These are phyloP conservation scores for Fusarium anthophilum DNA, from an alignment of 2,329 filamentous ascomycete species.

Conservation along the genomic window DNA sequence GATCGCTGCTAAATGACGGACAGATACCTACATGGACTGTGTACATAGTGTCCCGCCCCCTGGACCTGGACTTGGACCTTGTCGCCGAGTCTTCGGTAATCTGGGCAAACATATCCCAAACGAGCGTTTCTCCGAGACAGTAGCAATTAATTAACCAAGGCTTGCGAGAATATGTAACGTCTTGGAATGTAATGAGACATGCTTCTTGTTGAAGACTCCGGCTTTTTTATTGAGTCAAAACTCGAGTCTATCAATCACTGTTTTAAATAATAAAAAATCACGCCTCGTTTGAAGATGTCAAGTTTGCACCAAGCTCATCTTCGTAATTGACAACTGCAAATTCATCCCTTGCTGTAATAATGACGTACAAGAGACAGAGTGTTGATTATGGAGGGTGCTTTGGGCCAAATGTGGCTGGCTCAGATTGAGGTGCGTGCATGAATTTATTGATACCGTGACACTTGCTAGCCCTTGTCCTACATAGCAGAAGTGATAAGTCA, in stretches of 20 bases:
- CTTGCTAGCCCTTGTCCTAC: neutral
- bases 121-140: neutral
- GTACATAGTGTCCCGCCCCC: neutral
- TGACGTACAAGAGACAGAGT: neutral
- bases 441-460: neutral
- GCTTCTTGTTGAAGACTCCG: conserved; percentile 11
- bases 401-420: conserved; percentile 18
- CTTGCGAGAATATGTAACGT: conserved; percentile 6
- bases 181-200: conserved; percentile 23
- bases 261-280: neutral
- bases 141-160: neutral
- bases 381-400: neutral
- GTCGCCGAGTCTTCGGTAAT: conserved; percentile 16
- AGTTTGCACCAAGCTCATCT: neutral
- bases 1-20: neutral
- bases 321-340: neutral
- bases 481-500: neutral
- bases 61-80: conserved; percentile 20
- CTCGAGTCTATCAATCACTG: neutral
- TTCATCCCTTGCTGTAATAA: conserved; percentile 13
- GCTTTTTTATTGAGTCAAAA: neutral
- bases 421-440: neutral
- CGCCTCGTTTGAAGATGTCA: neutral
- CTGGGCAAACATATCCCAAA: conserved; percentile 3
- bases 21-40: neutral